A percentile compares a stretch with the other conserved stretches of the same genome.
Evolutionary conservation across 345 rosid species (phyloP).

Genomic region (Pistacia vera): DNA sequence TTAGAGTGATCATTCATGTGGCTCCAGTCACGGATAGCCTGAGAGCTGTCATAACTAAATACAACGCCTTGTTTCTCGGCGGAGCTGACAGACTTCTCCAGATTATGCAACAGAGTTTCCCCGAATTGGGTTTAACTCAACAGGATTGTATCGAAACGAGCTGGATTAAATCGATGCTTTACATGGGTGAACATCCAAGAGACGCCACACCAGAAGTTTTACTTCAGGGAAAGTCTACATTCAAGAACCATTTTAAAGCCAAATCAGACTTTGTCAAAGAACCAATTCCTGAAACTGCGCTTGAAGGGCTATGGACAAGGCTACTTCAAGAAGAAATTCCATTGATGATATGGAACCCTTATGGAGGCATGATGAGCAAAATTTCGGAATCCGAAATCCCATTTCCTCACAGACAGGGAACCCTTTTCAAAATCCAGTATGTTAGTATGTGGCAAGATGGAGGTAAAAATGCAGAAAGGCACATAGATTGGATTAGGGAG

Average conservation of each 20-base stretch:
- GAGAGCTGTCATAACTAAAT: conserved; percentile 34
- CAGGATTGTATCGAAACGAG: conserved; percentile 56
- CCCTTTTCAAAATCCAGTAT: conserved; percentile 51
- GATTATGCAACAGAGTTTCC: conserved; percentile 54
- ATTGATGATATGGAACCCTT: conserved; percentile 65
- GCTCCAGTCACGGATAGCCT: not conserved
- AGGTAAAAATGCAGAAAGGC: conserved; percentile 11
- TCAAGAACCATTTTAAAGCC: conserved; percentile 58
- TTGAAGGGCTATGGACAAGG: conserved; percentile 55
- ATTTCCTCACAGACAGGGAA: conserved; percentile 64
- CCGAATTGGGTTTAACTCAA: conserved; percentile 53
- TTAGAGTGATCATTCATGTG: conserved; percentile 38
- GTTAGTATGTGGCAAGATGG: conserved; percentile 39
- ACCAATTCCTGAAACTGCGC: conserved; percentile 33
- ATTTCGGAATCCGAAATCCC: conserved; percentile 51
- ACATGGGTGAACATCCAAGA: conserved; percentile 52
- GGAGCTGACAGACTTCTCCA: conserved; percentile 31
- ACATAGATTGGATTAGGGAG: conserved; percentile 44
- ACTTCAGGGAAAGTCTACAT: conserved; percentile 53
- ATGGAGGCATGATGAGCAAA: conserved; percentile 70
- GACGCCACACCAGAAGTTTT: conserved; percentile 41
- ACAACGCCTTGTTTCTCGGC: conserved; percentile 49
- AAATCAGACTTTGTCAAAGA: conserved; percentile 58
- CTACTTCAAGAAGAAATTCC: conserved; percentile 51
- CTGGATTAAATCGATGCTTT: conserved; percentile 66